phyloP scores from a whole-genome alignment of 2,329 filamentous ascomycete genomes.

The Aphanoascus verrucosus region DNA sequence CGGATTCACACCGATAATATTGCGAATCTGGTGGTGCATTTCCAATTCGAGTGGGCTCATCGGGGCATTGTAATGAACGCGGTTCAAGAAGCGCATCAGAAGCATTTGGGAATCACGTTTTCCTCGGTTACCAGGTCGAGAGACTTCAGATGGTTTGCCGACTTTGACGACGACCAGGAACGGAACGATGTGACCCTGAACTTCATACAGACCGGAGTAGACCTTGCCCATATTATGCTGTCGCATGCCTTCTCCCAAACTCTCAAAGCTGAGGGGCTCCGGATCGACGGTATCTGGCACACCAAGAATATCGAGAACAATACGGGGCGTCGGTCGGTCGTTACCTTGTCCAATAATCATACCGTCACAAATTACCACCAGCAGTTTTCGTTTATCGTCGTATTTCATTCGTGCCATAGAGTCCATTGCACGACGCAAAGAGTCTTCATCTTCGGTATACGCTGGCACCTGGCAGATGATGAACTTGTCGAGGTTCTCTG shows the following conservation, averaged over 20 bases:
- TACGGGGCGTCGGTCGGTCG: slow-evolving; percentile 86
- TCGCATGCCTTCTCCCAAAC: slow-evolving; percentile 86
- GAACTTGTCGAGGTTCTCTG: slow-evolving; percentile 96
- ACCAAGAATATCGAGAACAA: slow-evolving; percentile 92
- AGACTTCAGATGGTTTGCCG: slow-evolving; percentile 69
- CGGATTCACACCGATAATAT: slow-evolving; percentile 97
- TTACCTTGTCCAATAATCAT: slow-evolving; percentile 99
- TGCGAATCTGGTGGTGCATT: slow-evolving; percentile 97
- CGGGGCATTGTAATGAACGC: slow-evolving; percentile 89
- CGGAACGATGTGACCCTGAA: slow-evolving; percentile 94
- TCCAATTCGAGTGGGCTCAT: slow-evolving; percentile 97
- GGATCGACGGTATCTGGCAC: slow-evolving; percentile 90
- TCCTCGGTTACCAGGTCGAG: slow-evolving; percentile 80
- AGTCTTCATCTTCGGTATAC: slow-evolving; percentile 97
- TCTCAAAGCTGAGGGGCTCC: slow-evolving; percentile 92
- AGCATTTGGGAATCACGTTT: slow-evolving; percentile 99
- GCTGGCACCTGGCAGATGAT: slow-evolving; percentile 95
- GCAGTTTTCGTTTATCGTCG: slow-evolving; percentile 93
- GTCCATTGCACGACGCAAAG: slow-evolving; percentile 89
- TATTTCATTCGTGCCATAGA: slow-evolving; percentile 92
- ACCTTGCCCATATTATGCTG: slow-evolving; percentile 99
- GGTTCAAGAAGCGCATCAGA: slow-evolving; percentile 97
- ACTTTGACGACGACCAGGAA: slow-evolving; percentile 96
- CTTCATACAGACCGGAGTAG: slow-evolving; percentile 95
- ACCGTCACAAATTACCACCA: slow-evolving; percentile 88